phyloP scores from a whole-genome alignment of 768 basidiomycete species.

The Austroboletus festivus region DNA sequence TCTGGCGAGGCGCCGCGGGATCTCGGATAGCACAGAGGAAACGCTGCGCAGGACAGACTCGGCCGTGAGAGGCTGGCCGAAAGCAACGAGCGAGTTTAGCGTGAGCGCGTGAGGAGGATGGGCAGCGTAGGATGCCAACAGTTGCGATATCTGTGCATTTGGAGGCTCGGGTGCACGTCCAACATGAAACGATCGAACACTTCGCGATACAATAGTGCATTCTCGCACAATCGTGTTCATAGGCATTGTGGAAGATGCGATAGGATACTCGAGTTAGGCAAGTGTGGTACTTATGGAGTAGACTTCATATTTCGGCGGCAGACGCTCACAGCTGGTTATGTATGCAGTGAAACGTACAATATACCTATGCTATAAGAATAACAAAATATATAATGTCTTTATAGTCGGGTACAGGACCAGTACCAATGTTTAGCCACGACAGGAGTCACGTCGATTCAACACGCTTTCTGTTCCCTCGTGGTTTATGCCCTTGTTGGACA shows the following conservation, averaged over 20 bases:
- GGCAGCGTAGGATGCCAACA: constrained; percentile 61
- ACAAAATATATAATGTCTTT: constrained; percentile 26
- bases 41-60: constrained; percentile 74
- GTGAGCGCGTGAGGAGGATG: constrained; percentile 68
- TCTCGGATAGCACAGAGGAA: constrained; percentile 67
- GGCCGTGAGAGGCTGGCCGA: constrained; percentile 68
- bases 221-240: constrained; percentile 1
- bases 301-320: background rate
- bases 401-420: constrained; percentile 21
- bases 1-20: constrained; percentile 72
- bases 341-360: background rate
- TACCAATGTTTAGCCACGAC: background rate
- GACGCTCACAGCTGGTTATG: background rate
- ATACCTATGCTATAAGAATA: constrained; percentile 13
- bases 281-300: too few relatives aligned
- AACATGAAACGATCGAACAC: constrained; percentile 22
- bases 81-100: constrained; percentile 69
- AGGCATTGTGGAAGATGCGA: constrained; percentile 8
- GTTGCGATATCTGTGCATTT: constrained; percentile 50
- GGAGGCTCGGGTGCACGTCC: constrained; percentile 48
- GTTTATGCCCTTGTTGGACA: constrained; percentile 19
- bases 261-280: too few relatives aligned
- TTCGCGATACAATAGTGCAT: background rate
- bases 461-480: constrained; percentile 19
- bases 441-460: constrained; percentile 16